Evolutionary conservation across 2,329 filamentous ascomycete species (phyloP), one percentile per base, ranked within the genome.

Genomic region (Epichloe uncinata): DNA sequence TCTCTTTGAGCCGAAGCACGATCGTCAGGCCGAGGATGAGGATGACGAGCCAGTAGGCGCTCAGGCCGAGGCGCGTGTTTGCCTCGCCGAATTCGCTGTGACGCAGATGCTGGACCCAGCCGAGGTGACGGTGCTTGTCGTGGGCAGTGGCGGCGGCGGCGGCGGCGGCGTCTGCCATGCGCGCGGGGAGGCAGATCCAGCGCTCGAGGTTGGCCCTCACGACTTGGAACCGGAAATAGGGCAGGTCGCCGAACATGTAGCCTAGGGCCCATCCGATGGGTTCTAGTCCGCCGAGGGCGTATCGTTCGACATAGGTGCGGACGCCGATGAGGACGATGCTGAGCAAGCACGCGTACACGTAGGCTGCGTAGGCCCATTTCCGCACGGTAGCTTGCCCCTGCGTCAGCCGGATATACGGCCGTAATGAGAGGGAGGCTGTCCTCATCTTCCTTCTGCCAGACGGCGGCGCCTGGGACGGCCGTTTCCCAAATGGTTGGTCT

Each of bases 211-310:
- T 80, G 53, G 79, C 74, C 52, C 75, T 77, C 15, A 87, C 73
- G 8, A 91, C 77, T 63, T 84, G 75, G 62, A 84, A 82, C 22
- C 89, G 77, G 56, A 96, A 80, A 60, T 73, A 74, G 0, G 78
- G 74, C 11, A 90, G 62, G 57, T 95, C 85, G 12, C 91, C 90
- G 53, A 97, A 78, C 3, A 96, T 70, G 64, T 98, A 98, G 2
- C 87, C 84, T 11, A 96, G 66, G 0, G 88, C 90, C 93, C 93
- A 98, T 2, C 91, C 87, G 42, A 98, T 79, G 0, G 93, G 89
- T 58, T 98, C 93, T 47, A 81, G 70, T 15, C 79, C 81, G 35
- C 75, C 61, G 1, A 98, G 72, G 13, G 88, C 89, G 54, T 77
- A 73, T 42, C 69, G 67, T 38, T 75, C 69, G 46, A 97, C 79